Conservation (phyloP, 495 filamentous ascomycete genomes). For the Penicillium argentinense region DNA sequence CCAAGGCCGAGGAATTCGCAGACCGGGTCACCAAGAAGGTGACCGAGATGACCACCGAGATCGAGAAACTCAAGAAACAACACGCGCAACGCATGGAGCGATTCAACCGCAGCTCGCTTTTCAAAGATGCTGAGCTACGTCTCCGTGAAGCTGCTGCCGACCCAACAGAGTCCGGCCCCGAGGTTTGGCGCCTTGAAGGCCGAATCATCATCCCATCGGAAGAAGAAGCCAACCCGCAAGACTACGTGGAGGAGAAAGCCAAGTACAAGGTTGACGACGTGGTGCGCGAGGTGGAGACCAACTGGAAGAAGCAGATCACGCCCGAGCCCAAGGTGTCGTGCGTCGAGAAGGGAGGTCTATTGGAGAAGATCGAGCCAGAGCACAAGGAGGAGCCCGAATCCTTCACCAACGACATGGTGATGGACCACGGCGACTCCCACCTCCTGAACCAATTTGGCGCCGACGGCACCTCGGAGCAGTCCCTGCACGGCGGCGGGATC, state of each 20-base stretch:
- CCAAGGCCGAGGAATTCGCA: conserved; percentile 73
- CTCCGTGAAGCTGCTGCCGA: conserved; percentile 54
- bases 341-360: conserved; percentile 69
- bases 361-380: conserved; percentile 57
- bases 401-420: conserved; percentile 60
- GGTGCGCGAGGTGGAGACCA: conserved; percentile 55
- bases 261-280: conserved; percentile 61
- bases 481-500: conserved; percentile 14
- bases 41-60: conserved; percentile 67
- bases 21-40: conserved; percentile 67
- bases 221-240: conserved; percentile 44
- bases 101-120: conserved; percentile 62
- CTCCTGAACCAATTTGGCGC: conserved; percentile 64
- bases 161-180: conserved; percentile 51
- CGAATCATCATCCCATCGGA: conserved; percentile 49
- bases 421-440: conserved; percentile 60
- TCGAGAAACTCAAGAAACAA: conserved; percentile 74
- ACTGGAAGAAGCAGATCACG: conserved; percentile 55
- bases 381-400: conserved; percentile 32
- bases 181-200: conserved; percentile 65
- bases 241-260: conserved; percentile 43
- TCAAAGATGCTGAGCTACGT: conserved; percentile 61
- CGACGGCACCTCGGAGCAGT: conserved; percentile 36
- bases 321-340: conserved; percentile 63
- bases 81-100: conserved; percentile 74